A percentile compares a stretch with the other conserved stretches of the same genome.
Conservation (phyloP, 2,329 filamentous ascomycete species). For the Arthroderma sp. region DNA sequence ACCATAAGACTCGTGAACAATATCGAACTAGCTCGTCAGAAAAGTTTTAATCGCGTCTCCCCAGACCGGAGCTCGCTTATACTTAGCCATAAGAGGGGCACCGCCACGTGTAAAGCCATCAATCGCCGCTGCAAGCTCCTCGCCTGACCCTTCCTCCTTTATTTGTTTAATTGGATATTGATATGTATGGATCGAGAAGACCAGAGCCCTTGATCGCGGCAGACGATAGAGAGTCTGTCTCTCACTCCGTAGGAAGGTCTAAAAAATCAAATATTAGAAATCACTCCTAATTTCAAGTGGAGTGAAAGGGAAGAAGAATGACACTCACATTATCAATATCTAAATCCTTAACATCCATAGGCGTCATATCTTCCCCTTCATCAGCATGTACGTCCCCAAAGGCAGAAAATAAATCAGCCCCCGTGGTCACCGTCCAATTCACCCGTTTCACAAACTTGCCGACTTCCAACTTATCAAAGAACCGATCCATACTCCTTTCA, state of each 20-base stretch:
- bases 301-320: background rate
- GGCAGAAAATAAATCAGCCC: constrained; percentile 28
- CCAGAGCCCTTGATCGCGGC: constrained; percentile 39
- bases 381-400: constrained; percentile 24
- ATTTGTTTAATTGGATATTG: constrained; percentile 43
- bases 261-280: background rate
- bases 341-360: constrained; percentile 23
- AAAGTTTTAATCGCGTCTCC: constrained; percentile 41
- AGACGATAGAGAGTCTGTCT: constrained; percentile 50
- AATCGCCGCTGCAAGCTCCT: constrained; percentile 43
- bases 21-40: constrained; percentile 21
- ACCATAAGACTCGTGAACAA: too few relatives aligned
- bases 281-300: constrained; percentile 8
- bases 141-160: constrained; percentile 43
- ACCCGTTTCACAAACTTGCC: constrained; percentile 43
- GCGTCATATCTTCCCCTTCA: constrained; percentile 14
- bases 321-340: constrained; percentile 32
- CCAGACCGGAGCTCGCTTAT: constrained; percentile 47
- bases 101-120: constrained; percentile 46
- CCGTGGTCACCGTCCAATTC: constrained; percentile 37
- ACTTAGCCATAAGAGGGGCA: constrained; percentile 44
- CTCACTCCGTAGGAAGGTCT: constrained; percentile 43
- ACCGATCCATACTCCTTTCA: constrained; percentile 48
- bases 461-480: constrained; percentile 41
- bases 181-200: constrained; percentile 53